phyloP scores from a whole-genome alignment of 78 protist species.

The Dictyostelium intermedium region DNA sequence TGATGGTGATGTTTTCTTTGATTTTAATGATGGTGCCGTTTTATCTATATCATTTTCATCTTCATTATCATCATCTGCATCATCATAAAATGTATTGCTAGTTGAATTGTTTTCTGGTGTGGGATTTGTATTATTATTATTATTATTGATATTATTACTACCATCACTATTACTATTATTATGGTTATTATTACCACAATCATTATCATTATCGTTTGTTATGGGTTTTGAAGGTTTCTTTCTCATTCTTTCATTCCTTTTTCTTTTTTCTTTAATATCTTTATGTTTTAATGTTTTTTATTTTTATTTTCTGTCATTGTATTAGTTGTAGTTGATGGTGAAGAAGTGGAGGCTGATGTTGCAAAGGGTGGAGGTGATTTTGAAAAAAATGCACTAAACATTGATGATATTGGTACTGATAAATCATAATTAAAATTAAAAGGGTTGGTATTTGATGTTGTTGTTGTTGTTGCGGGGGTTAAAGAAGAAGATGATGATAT shows the following conservation, averaged over 20 bases:
- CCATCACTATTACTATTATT: background rate
- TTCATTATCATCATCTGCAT: background rate
- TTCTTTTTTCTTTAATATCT: background rate
- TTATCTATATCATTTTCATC: background rate
- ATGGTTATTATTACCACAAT: background rate
- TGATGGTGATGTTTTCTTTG: background rate
- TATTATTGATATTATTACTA: background rate
- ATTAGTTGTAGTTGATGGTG: background rate
- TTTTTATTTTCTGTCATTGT: background rate
- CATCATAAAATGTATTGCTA: background rate
- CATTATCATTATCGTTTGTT: background rate
- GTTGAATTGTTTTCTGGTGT: background rate
- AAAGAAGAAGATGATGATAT: background rate
- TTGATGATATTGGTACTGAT: conserved; percentile 14
- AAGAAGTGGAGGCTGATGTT: background rate
- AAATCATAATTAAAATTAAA: conserved; percentile 41
- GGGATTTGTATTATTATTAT: background rate
- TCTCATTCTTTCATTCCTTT: conserved; percentile 4
- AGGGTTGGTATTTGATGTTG: background rate
- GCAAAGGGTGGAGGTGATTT: background rate
- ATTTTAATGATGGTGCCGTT: background rate
- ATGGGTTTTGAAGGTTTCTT: background rate
- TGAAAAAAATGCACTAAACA: conserved; percentile 20
- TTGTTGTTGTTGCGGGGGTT: background rate
- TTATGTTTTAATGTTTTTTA: background rate